Evolutionary conservation across 148 eudicot species (phyloP), one percentile per base, ranked within the genome.

Genomic region (Mesembryanthemum crystallinum): DNA sequence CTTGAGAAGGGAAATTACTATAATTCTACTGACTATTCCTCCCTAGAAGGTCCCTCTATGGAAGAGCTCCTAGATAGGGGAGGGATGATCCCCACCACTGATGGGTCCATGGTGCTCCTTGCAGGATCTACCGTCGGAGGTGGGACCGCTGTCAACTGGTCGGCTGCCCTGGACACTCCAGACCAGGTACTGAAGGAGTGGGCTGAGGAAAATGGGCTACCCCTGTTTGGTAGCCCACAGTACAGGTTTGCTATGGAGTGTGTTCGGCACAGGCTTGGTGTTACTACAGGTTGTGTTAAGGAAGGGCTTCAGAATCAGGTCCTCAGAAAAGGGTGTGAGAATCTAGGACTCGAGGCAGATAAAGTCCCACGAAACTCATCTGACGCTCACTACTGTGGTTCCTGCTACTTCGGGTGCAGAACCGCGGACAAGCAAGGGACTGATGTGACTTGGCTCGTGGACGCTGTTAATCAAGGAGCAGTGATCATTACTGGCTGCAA

Each of bases 1-100:
- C 74, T 90, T 17, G 94, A 90, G 77, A 90, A 90, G 72, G 94
- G 94, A n/a, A 87, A 86, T 32, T 90, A 88, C 72, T 90, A 85
- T 47, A 78, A 79, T 0, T 71, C 82, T 21, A 49, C 78, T 12
- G 94, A 90, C 64, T 90, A 90, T 75, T 80, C 91, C 11, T 76
- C 78, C 4, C 29, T 90, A 1, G 94, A 90, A 58, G 88, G 88
- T 13, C 94, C 94, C 0, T 86, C 94, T 14, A 64, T 88, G 75
- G 73, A 80, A 2, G 87, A 90, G 74, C 85, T 88, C 8, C 77
- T 82, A 24, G 82, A 85, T 21, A 39, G 79, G 52, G 89, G 90
- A 6, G 91, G 91, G 17, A 70, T 85, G 70, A 65, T 85, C 28
- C 37, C 91, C 25, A 85, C 84, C 27, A 73, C 79, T 23, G 91